Conservation (phyloP, 306 rosid genomes). For the Dalbergia oliveri region DNA sequence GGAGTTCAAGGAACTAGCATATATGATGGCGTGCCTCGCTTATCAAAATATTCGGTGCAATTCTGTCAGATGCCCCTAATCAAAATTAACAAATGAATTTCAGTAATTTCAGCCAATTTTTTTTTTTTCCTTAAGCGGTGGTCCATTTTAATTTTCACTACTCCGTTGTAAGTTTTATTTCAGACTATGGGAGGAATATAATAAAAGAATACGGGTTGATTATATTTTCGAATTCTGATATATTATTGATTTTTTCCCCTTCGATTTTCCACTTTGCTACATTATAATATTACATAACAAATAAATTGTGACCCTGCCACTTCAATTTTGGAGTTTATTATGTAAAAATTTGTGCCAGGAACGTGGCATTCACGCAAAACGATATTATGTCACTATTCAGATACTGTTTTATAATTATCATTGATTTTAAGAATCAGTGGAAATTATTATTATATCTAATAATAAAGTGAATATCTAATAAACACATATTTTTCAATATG, state of each 20-base stretch:
- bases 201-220: neutral
- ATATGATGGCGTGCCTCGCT: conserved; percentile 9
- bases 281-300: neutral
- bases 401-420: no score
- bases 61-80: conserved; percentile 13
- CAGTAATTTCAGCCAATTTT: conserved; percentile 20
- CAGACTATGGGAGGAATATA: conserved; percentile 7
- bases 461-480: no score
- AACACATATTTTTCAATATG: no score
- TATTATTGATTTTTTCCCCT: neutral
- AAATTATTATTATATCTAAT: no score
- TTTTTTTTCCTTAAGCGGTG: neutral
- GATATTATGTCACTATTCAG: no score
- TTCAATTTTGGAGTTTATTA: no score
- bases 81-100: conserved; percentile 31
- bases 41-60: neutral
- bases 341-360: no score
- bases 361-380: no score
- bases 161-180: conserved; percentile 27
- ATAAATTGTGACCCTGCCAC: no score
- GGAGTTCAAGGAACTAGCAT: conserved; percentile 53
- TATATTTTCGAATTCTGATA: neutral
- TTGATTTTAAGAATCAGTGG: no score
- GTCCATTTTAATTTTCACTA: conserved; percentile 18
- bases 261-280: neutral